Percentiles rank a stretch among this genome's conserved stretches.
Evolutionary conservation across 495 filamentous ascomycete genomes (phyloP).

Genomic region (Podospora appendiculata): DNA sequence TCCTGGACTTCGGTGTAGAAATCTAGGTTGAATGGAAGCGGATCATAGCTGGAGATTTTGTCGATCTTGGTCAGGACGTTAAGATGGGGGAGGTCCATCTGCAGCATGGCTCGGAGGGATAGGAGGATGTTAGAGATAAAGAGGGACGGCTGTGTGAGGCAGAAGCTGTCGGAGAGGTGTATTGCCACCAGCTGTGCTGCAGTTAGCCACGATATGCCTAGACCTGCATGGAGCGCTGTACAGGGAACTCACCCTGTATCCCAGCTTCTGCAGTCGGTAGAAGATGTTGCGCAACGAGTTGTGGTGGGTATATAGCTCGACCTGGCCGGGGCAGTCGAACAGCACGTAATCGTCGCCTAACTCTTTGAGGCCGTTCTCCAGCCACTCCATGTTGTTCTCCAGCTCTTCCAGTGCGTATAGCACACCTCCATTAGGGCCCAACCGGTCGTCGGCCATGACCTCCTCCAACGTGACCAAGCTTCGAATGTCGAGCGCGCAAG

Average conservation of each 20-base stretch:
- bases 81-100: conserved; percentile 90
- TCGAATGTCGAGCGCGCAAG: conserved; percentile 85
- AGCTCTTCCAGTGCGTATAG: conserved; percentile 93
- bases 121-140: conserved; percentile 92
- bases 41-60: conserved; percentile 67
- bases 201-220: background rate
- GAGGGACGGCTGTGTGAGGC: conserved; percentile 81
- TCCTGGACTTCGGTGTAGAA: conserved; percentile 99
- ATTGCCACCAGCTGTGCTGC: conserved; percentile 70
- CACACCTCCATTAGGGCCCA: conserved; percentile 89
- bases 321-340: conserved; percentile 95
- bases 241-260: conserved; percentile 65
- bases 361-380: conserved; percentile 68
- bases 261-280: conserved; percentile 79
- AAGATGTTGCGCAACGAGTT: conserved; percentile 84
- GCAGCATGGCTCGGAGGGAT: conserved; percentile 90
- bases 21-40: conserved; percentile 86
- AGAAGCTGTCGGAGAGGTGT: conserved; percentile 86
- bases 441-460: conserved; percentile 84
- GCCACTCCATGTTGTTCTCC: conserved; percentile 84
- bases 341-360: conserved; percentile 86
- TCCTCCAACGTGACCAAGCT: conserved; percentile 83
- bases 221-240: background rate
- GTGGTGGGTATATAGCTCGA: conserved; percentile 95
- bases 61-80: conserved; percentile 98